A percentile compares a stretch with the other conserved stretches of the same genome.
phyloP scores from a whole-genome alignment of 768 basidiomycete genomes.

The Suillus discolor region DNA sequence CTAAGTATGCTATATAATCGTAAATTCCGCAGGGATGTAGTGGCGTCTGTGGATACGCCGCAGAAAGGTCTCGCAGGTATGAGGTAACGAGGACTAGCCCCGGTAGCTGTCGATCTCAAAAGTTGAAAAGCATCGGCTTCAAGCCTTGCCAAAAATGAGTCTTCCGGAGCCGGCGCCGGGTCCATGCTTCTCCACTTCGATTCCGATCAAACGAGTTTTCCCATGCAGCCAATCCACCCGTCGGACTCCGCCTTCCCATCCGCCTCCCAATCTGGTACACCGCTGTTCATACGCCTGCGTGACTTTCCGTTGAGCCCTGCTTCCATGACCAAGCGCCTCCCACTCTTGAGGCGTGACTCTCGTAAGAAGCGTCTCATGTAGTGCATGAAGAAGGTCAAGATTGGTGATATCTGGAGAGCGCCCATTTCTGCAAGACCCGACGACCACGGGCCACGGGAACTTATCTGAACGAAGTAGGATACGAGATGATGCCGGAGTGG shows the following conservation, averaged over 20 bases:
- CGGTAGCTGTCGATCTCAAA: neutral
- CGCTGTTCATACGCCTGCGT: conserved; percentile 64
- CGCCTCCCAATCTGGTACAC: conserved; percentile 63
- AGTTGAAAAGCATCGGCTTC: conserved; percentile 15
- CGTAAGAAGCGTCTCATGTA: conserved; percentile 56
- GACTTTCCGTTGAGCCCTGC: conserved; percentile 58
- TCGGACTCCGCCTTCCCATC: conserved; percentile 70
- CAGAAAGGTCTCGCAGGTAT: neutral
- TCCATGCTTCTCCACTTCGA: conserved; percentile 55
- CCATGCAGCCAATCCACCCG: conserved; percentile 67
- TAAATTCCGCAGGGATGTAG: neutral
- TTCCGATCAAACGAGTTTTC: conserved; percentile 60
- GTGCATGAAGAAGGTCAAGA: conserved; percentile 60
- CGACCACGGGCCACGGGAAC: conserved; percentile 64
- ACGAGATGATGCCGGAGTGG: conserved; percentile 44
- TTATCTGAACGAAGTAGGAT: conserved; percentile 57
- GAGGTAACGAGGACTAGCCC: neutral
- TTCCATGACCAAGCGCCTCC: conserved; percentile 57
- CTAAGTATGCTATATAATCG: neutral
- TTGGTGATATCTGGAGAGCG: conserved; percentile 50
- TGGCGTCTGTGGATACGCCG: neutral
- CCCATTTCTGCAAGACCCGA: conserved; percentile 30
- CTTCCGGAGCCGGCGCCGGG: conserved; percentile 44
- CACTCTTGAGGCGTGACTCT: conserved; percentile 69
- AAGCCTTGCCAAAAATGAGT: conserved; percentile 49